phyloP scores from a whole-genome alignment of 139 green algal species.

The Chlorella sorokiniana region DNA sequence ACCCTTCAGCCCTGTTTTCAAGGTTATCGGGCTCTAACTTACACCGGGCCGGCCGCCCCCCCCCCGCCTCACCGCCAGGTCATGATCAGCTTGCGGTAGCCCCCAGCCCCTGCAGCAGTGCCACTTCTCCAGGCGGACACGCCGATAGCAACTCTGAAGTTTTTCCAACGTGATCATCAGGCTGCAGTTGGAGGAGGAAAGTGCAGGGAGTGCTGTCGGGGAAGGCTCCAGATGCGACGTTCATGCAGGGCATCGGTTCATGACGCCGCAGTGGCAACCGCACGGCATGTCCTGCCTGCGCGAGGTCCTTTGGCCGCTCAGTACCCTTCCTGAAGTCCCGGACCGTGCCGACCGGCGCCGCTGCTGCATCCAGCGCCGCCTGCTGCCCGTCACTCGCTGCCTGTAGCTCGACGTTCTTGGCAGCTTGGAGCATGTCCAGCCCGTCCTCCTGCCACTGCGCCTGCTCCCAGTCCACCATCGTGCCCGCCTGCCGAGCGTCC shows the following conservation, averaged over 20 bases:
- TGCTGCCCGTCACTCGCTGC: background rate
- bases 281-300: background rate
- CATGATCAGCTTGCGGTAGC: constrained; percentile 43
- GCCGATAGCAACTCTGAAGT: constrained; percentile 56
- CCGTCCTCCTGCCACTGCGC: constrained; percentile 7
- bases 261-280: background rate
- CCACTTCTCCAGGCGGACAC: constrained; percentile 43
- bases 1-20: too few relatives aligned
- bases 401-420: constrained; percentile 8
- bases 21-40: too few relatives aligned
- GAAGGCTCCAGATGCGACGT: background rate
- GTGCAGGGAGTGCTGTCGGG: background rate
- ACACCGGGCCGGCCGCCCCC: background rate
- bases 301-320: background rate
- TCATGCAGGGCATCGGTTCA: background rate
- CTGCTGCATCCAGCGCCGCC: background rate
- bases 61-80: constrained; percentile 52
- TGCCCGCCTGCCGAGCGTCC: constrained; percentile 8
- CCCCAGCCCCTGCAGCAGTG: constrained; percentile 37
- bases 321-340: background rate
- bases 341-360: background rate
- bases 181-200: background rate
- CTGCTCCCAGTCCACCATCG: constrained; percentile 13
- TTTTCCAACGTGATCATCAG: constrained; percentile 42
- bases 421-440: background rate